Conservation (phyloP, 495 filamentous ascomycete genomes). For the Penicillium goetzii region DNA sequence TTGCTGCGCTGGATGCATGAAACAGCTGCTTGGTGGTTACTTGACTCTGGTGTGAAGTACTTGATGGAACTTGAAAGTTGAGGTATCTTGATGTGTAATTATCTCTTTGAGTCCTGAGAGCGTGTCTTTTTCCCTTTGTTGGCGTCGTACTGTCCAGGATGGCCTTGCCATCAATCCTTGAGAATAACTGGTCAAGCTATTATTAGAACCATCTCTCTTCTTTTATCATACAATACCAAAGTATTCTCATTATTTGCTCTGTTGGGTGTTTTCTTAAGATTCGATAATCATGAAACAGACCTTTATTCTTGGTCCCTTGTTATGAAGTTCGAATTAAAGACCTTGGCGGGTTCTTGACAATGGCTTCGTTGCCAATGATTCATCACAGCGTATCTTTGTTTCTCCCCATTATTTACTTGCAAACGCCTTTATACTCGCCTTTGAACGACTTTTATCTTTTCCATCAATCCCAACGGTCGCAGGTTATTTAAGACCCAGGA, state of each 20-base stretch:
- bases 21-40: slow-evolving; percentile 44
- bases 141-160: background rate
- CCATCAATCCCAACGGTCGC: background rate
- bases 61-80: slow-evolving; percentile 31
- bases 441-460: background rate
- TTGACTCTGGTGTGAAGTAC: slow-evolving; percentile 45
- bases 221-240: background rate
- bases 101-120: background rate
- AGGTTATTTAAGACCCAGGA: background rate
- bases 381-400: background rate
- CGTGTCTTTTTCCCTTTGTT: slow-evolving; percentile 2
- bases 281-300: background rate
- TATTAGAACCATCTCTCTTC: background rate
- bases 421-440: background rate
- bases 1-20: slow-evolving; percentile 41
- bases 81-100: background rate
- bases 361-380: background rate
- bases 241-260: background rate
- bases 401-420: too few relatives aligned
- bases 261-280: background rate
- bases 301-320: background rate
- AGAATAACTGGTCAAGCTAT: slow-evolving; percentile 2
- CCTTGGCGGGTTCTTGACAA: background rate
- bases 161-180: background rate
- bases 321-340: background rate